Percentiles rank a stretch among this genome's conserved stretches.
phyloP scores from a whole-genome alignment of 2,329 filamentous ascomycete genomes.

The Pyrenochaeta sp. region DNA sequence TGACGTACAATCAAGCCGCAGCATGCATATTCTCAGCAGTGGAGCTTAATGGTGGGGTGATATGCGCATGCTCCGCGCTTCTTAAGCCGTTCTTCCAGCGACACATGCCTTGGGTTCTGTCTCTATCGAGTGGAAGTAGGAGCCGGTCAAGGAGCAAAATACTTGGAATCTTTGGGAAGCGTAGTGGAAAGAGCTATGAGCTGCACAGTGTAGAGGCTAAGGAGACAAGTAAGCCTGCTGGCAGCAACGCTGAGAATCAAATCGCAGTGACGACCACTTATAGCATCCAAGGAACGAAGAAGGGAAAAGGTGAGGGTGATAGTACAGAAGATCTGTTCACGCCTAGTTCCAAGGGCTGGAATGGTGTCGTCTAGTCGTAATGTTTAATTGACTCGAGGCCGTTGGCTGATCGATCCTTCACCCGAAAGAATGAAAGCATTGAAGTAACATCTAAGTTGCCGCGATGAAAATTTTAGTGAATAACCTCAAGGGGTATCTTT shows the following conservation, averaged over 20 bases:
- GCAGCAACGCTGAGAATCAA: conserved; percentile 1
- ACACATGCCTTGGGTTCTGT: conserved; percentile 19
- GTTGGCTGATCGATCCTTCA: too few species aligned
- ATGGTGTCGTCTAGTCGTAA: conserved; percentile 4
- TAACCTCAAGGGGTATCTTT: too few species aligned
- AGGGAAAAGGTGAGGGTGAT: conserved; percentile 4
- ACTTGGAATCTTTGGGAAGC: conserved; percentile 12
- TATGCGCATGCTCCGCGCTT: conserved; percentile 23
- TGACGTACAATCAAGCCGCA: conserved; percentile 26
- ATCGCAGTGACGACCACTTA: conserved; percentile 20
- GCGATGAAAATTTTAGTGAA: too few species aligned
- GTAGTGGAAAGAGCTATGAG: conserved; percentile 12
- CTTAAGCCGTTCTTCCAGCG: conserved; percentile 25
- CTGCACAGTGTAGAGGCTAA: conserved; percentile 5
- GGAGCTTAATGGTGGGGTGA: conserved; percentile 29
- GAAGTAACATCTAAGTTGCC: too few species aligned
- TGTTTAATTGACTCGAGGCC: neutral
- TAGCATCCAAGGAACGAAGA: conserved; percentile 10
- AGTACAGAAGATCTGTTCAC: conserved; percentile 22
- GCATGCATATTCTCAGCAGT: conserved; percentile 27
- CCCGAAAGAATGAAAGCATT: too few species aligned
- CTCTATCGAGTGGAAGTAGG: conserved; percentile 12
- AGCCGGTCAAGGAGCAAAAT: conserved; percentile 13
- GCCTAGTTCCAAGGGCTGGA: conserved; percentile 7
- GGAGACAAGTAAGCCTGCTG: neutral